Percentiles rank a stretch among this genome's conserved stretches.
phyloP scores from a whole-genome alignment of 441 rosid genomes.

The Adansonia grandidieri region DNA sequence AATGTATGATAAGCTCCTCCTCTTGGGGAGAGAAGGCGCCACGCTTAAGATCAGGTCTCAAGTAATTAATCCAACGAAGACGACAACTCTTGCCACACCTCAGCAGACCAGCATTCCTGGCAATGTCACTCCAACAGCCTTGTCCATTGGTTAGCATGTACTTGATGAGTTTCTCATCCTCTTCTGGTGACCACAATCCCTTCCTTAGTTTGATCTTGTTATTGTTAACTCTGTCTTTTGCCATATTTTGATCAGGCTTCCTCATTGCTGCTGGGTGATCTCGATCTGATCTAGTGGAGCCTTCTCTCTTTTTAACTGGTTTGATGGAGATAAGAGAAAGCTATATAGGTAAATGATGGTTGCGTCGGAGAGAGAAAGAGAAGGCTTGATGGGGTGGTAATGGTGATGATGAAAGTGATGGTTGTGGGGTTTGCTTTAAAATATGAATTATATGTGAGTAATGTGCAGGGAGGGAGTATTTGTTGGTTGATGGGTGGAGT shows the following conservation, averaged over 20 bases:
- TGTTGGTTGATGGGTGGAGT: slow-evolving; percentile 84
- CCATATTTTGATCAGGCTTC: slow-evolving; percentile 51
- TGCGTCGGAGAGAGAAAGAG: slow-evolving; percentile 32
- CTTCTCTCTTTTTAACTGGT: slow-evolving; percentile 21
- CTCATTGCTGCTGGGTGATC: slow-evolving; percentile 47
- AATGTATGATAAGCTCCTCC: slow-evolving; percentile 76
- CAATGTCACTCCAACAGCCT: slow-evolving; percentile 91
- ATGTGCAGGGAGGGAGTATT: slow-evolving; percentile 29
- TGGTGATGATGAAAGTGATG: slow-evolving; percentile 39
- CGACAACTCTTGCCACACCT: slow-evolving; percentile 97
- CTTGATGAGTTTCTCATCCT: slow-evolving; percentile 82
- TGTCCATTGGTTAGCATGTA: slow-evolving; percentile 84
- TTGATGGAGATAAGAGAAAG: slow-evolving; percentile 44
- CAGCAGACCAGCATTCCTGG: slow-evolving; percentile 77
- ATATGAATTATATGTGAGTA: slow-evolving; percentile 42
- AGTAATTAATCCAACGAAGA: slow-evolving; percentile 91
- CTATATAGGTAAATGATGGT: slow-evolving; percentile 43
- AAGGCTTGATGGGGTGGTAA: slow-evolving; percentile 60
- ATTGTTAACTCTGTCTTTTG: slow-evolving; percentile 39
- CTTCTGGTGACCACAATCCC: slow-evolving; percentile 95
- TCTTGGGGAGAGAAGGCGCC: slow-evolving; percentile 86
- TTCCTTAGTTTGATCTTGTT: slow-evolving; percentile 64
- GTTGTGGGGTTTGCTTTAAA: slow-evolving; percentile 82
- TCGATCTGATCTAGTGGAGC: slow-evolving; percentile 17
- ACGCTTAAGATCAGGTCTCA: slow-evolving; percentile 91